These are phyloP conservation scores for Sporothrix dimorphospora DNA, from an alignment of 2,329 filamentous ascomycete species.

Conservation along the genomic window DNA sequence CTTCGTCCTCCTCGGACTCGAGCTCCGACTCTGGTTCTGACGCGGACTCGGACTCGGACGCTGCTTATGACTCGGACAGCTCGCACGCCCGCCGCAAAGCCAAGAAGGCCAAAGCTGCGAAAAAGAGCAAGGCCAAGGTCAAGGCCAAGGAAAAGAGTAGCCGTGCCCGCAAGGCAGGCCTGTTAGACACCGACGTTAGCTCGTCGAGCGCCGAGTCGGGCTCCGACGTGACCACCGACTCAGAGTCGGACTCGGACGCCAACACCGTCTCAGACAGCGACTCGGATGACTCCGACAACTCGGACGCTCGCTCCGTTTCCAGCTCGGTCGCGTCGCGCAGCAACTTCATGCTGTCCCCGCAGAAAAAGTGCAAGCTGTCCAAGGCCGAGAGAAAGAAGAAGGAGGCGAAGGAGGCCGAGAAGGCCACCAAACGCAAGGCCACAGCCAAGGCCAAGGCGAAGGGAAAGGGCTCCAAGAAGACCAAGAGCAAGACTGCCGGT, in stretches of 20 bases:
- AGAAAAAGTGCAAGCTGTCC: background rate
- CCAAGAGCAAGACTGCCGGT: conserved; percentile 14
- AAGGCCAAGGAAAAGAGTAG: background rate
- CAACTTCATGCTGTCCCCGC: background rate
- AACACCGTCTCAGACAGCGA: conserved; percentile 6
- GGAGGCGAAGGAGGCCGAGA: conserved; percentile 1
- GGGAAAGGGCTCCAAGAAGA: background rate
- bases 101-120: background rate
- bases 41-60: background rate
- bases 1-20: background rate
- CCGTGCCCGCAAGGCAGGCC: too few species aligned
- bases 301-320: background rate
- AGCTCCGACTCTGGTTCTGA: background rate
- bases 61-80: background rate
- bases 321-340: background rate
- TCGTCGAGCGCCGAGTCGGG: background rate
- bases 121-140: background rate
- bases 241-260: background rate
- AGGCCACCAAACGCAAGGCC: background rate
- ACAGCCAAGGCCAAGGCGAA: background rate
- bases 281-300: background rate
- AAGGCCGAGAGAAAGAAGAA: background rate
- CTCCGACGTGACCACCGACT: background rate
- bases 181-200: too few species aligned
- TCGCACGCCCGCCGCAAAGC: too few species aligned